Conservation (phyloP, 2,329 filamentous ascomycete species). For the Diaporthe capsici region DNA sequence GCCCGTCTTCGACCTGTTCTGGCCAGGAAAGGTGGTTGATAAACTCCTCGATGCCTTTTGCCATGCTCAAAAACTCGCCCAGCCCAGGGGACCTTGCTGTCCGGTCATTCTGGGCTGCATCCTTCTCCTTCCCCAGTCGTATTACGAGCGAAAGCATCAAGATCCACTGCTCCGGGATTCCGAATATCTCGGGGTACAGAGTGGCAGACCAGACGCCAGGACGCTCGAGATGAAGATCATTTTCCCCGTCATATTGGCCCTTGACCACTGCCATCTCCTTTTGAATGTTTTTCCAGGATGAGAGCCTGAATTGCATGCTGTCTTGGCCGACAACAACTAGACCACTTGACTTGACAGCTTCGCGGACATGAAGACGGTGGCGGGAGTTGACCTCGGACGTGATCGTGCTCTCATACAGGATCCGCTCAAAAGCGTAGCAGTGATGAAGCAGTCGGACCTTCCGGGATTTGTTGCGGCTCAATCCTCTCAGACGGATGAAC, state of each 20-base stretch:
- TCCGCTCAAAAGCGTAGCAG: slow-evolving; percentile 56
- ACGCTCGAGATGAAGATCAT: slow-evolving; percentile 55
- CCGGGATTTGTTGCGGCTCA: slow-evolving; percentile 55
- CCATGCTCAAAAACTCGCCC: slow-evolving; percentile 50
- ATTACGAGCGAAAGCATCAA: slow-evolving; percentile 53
- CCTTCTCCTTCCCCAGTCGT: slow-evolving; percentile 54
- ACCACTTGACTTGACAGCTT: slow-evolving; percentile 44
- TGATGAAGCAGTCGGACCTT: slow-evolving; percentile 59
- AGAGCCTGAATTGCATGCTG: slow-evolving; percentile 51
- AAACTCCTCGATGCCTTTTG: slow-evolving; percentile 51
- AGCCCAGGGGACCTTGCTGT: slow-evolving; percentile 40
- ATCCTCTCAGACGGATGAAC: slow-evolving; percentile 54
- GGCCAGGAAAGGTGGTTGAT: slow-evolving; percentile 46
- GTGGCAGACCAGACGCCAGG: slow-evolving; percentile 54
- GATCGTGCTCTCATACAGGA: slow-evolving; percentile 57
- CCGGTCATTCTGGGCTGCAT: slow-evolving; percentile 45
- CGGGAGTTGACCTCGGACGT: slow-evolving; percentile 42
- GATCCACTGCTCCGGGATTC: slow-evolving; percentile 54
- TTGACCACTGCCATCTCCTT: slow-evolving; percentile 51
- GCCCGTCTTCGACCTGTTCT: slow-evolving; percentile 37
- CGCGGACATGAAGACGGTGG: slow-evolving; percentile 43
- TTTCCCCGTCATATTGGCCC: slow-evolving; percentile 54
- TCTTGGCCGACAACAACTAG: slow-evolving; percentile 43
- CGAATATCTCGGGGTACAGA: slow-evolving; percentile 58
- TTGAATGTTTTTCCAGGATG: slow-evolving; percentile 49